Conservation (phyloP, 805 yeast species). For the Myxozyma nipponensis region DNA sequence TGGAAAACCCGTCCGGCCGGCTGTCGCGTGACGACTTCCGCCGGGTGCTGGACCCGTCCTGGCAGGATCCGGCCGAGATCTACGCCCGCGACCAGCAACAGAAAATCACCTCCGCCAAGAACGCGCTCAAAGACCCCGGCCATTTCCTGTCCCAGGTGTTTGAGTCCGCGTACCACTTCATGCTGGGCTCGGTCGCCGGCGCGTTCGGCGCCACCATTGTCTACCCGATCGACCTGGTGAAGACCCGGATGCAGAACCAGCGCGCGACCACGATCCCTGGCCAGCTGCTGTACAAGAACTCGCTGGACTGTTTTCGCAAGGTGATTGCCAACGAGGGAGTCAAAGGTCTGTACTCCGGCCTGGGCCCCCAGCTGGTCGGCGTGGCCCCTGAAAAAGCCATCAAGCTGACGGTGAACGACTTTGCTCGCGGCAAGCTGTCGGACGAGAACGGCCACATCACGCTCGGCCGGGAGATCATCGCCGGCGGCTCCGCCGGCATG, state of each 20-base stretch:
- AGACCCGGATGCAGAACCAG: constrained; percentile 97
- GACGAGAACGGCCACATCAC: constrained; percentile 49
- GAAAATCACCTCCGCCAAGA: constrained; percentile 42
- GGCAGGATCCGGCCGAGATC: constrained; percentile 38
- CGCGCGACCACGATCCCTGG: constrained; percentile 53
- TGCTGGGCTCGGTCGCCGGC: constrained; percentile 92
- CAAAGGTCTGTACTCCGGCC: constrained; percentile 83
- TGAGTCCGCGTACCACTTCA: constrained; percentile 81
- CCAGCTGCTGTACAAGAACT: constrained; percentile 60
- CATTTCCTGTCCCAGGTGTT: constrained; percentile 59
- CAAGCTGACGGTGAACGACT: constrained; percentile 88
- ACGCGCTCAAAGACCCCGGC: constrained; percentile 38
- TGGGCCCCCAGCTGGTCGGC: constrained; percentile 91
- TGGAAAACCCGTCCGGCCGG: constrained; percentile 35
- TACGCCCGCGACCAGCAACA: constrained; percentile 30
- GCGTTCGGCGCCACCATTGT: constrained; percentile 98
- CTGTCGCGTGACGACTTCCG: constrained; percentile 39
- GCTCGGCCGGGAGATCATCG: constrained; percentile 63
- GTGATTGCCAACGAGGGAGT: constrained; percentile 75
- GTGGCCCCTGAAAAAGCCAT: constrained; percentile 99
- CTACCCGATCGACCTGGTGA: constrained; percentile 92
- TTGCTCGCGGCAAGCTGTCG: constrained; percentile 72
- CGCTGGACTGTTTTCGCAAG: constrained; percentile 79
- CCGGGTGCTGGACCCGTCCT: constrained; percentile 43
- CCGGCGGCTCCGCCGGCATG: constrained; percentile 94